These are phyloP conservation scores for Xylaria bambusicola DNA, from an alignment of 495 filamentous ascomycete species.

Conservation along the genomic window DNA sequence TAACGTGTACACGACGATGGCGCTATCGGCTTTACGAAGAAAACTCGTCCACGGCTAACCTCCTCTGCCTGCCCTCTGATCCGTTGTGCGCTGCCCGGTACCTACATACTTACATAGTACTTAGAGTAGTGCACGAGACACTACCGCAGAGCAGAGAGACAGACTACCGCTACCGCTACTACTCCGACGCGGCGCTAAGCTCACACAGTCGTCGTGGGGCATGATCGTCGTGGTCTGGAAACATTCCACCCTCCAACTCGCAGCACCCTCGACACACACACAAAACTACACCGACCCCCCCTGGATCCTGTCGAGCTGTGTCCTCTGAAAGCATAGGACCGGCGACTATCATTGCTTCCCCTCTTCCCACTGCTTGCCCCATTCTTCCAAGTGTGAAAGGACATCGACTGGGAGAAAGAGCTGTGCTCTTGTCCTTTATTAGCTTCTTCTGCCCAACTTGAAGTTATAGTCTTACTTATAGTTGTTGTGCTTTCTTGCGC, in stretches of 20 bases:
- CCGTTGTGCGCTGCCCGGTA: background rate
- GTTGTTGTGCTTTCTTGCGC: conserved; percentile 3
- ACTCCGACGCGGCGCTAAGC: conserved; percentile 2
- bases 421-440: conserved; percentile 6
- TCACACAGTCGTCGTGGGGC: conserved; percentile 9
- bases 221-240: conserved; percentile 24
- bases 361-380: conserved; percentile 4
- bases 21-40: background rate
- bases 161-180: no score
- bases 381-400: background rate
- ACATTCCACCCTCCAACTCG: conserved; percentile 19
- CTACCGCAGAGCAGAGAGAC: no score
- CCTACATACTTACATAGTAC: no score
- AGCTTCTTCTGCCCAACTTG: background rate
- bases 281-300: conserved; percentile 18
- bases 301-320: conserved; percentile 5
- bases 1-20: background rate
- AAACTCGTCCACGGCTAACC: background rate
- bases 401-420: background rate
- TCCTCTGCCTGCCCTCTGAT: background rate
- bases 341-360: conserved; percentile 11
- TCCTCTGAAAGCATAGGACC: conserved; percentile 11
- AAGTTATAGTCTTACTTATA: conserved; percentile 11
- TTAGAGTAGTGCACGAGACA: no score
- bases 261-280: conserved; percentile 19